These are phyloP conservation scores for Pedinophyceae sp. DNA, from an alignment of 139 green algal genomes.

Conservation along the genomic window DNA sequence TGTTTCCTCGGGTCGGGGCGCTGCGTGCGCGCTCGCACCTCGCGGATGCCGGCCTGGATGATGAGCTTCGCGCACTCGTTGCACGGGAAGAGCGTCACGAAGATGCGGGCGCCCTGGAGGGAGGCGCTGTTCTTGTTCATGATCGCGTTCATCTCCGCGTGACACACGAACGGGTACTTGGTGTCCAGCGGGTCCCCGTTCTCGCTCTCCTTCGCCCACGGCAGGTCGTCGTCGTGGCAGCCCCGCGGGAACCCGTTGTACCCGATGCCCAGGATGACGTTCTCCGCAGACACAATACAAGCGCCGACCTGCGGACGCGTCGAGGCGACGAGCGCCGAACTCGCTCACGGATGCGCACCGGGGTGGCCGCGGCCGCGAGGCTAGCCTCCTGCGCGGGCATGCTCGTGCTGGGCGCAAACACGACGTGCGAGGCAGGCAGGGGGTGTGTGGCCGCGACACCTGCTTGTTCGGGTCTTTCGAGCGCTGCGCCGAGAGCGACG, in stretches of 20 bases:
- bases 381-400: too few species aligned
- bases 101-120: constrained; percentile 51
- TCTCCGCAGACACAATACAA: constrained; percentile 62
- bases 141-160: constrained; percentile 95
- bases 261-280: constrained; percentile 93
- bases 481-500: constrained; percentile 77
- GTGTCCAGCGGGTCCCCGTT: constrained; percentile 52
- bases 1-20: too few species aligned
- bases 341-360: too few species aligned
- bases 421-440: too few species aligned
- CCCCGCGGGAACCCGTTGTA: constrained; percentile 98
- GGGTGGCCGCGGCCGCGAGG: too few species aligned
- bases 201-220: constrained; percentile 65
- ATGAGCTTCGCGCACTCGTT: constrained; percentile 98
- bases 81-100: constrained; percentile 98
- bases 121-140: constrained; percentile 83
- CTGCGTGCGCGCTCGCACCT: too few species aligned
- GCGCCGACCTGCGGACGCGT: constrained; percentile 58
- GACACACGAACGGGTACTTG: constrained; percentile 85
- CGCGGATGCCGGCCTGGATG: constrained; percentile 83
- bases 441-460: too few species aligned
- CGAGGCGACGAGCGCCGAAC: too few species aligned
- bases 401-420: too few species aligned
- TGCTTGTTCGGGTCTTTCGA: constrained; percentile 97
- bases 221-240: constrained; percentile 65